Percentiles rank a stretch among this genome's conserved stretches.
phyloP scores from a whole-genome alignment of 192 early-diverging fungal genomes.

The Backusella mclennaniae region DNA sequence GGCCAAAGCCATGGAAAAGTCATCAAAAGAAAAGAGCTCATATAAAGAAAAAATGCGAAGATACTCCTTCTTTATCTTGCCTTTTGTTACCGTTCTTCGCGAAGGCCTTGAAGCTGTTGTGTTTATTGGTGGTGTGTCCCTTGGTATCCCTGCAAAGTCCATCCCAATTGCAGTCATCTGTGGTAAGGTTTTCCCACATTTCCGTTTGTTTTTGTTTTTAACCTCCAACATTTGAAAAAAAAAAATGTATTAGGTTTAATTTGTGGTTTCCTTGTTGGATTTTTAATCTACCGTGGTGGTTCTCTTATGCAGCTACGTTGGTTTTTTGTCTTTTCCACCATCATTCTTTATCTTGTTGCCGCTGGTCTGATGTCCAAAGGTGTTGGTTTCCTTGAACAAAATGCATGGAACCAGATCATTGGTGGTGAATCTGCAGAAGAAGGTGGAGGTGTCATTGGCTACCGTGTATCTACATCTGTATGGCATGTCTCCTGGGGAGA shows the following conservation, averaged over 20 bases:
- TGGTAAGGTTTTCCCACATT: slow-evolving; percentile 35
- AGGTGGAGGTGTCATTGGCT: slow-evolving; percentile 36
- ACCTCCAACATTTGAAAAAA: too few species aligned
- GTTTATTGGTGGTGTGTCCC: slow-evolving; percentile 77
- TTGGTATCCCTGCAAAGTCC: slow-evolving; percentile 43
- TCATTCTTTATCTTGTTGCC: slow-evolving; percentile 76
- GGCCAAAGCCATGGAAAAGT: slow-evolving; percentile 27
- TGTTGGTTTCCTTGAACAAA: slow-evolving; percentile 65
- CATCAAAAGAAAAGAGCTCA: not conserved
- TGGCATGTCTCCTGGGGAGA: slow-evolving; percentile 45
- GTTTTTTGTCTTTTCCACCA: slow-evolving; percentile 77
- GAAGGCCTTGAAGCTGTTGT: slow-evolving; percentile 88
- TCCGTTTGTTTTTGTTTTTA: not conserved
- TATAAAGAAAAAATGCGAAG: slow-evolving; percentile 27
- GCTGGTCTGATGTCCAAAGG: slow-evolving; percentile 76
- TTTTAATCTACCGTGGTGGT: slow-evolving; percentile 71
- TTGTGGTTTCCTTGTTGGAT: slow-evolving; percentile 67
- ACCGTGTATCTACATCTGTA: slow-evolving; percentile 33
- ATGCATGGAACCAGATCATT: slow-evolving; percentile 62
- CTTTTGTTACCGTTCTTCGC: slow-evolving; percentile 79
- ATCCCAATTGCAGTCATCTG: slow-evolving; percentile 81
- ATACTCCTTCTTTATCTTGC: slow-evolving; percentile 78
- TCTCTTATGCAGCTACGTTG: slow-evolving; percentile 64
- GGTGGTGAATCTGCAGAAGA: slow-evolving; percentile 59
- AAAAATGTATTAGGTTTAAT: slow-evolving; percentile 34